Percentiles rank a stretch among this genome's conserved stretches.
Evolutionary conservation across 2,329 filamentous ascomycete genomes (phyloP).

Genomic region (Pyrenochaeta sp.): DNA sequence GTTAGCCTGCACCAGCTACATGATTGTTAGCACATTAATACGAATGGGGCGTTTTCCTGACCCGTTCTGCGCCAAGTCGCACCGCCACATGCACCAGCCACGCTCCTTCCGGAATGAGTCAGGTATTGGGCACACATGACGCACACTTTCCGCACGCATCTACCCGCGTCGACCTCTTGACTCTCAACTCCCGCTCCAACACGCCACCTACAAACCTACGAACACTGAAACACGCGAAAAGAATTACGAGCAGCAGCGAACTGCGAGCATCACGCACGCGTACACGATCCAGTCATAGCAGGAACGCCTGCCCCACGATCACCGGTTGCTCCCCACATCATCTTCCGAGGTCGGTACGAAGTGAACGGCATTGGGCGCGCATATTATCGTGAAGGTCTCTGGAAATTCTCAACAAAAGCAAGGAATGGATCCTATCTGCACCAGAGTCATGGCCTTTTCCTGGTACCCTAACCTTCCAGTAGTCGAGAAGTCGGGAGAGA

Average conservation of each 20-base stretch:
- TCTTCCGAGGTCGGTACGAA: conserved; percentile 5
- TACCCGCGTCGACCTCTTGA: background rate
- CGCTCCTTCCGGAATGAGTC: conserved; percentile 16
- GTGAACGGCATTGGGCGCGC: background rate
- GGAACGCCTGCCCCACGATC: conserved; percentile 15
- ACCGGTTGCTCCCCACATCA: conserved; percentile 19
- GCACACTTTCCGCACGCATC: background rate
- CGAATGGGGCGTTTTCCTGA: too few species aligned
- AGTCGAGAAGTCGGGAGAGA: conserved; percentile 33
- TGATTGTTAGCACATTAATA: background rate
- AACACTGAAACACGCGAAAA: conserved; percentile 4
- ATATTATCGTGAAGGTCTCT: background rate
- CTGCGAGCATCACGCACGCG: conserved; percentile 13
- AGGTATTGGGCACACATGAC: conserved; percentile 8
- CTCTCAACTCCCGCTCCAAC: background rate
- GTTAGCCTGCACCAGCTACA: too few species aligned
- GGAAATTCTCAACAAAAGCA: conserved; percentile 7
- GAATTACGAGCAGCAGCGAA: conserved; percentile 1
- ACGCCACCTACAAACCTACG: conserved; percentile 5
- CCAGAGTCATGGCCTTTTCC: conserved; percentile 35
- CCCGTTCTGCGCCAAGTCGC: background rate
- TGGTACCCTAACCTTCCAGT: conserved; percentile 32
- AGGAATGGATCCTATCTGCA: conserved; percentile 31
- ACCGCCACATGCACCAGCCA: conserved; percentile 1
- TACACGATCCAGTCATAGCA: conserved; percentile 16